Base-by-base conservation (phyloP, 352 stramenopile species). In the Globisporangium cederbergense region DNA sequence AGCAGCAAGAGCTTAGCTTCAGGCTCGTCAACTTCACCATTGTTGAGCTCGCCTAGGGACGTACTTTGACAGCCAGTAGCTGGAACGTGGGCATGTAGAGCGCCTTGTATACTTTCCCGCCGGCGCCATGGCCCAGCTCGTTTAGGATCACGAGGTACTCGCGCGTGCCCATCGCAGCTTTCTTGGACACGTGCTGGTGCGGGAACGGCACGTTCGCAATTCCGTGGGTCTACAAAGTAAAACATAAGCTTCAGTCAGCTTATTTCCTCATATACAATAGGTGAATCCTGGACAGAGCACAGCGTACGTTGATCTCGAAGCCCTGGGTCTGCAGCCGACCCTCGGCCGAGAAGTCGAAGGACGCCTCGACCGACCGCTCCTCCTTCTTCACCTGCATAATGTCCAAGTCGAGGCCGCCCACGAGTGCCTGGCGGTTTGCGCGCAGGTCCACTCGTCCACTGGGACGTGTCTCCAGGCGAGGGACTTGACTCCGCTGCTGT, bases 91-190 rank as follows among this genome's bases (percentile, higher is more conserved):
- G 91, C 42, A 96, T 72, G 60, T 97, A 95, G 53, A 97, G 60
- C 20, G 90, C 89, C 60, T 96, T 94, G 71, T 91, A 90, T 8
- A 98, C 91, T 64, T 93, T 94, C 36, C 90, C 90, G 32, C 90
- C 76, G 10, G 91, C 91, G 46, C 91, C 91, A 62, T 92, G 84
- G 0, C 86, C 86, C 22, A 95, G 70, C 25, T 93, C 84, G 38
- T 88, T 81, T 1, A 94, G 55, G 11, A 91, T 30, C 2, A 94
- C 52, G 49, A 94, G 67, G 34, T 80, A 91, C 28, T 94, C 80
- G 14, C 80, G 83, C 2, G 83, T 90, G 40, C 77, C 77, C 22
- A 85, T 62, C 2, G 71, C 47, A 2, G 58, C 68, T 53, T 30
- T 55, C 56, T 65, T 63, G 11, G 58, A 43, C 13, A 68, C 57